Evolutionary conservation across 495 filamentous ascomycete genomes (phyloP).

Genomic region (Aspergillus baeticus): DNA sequence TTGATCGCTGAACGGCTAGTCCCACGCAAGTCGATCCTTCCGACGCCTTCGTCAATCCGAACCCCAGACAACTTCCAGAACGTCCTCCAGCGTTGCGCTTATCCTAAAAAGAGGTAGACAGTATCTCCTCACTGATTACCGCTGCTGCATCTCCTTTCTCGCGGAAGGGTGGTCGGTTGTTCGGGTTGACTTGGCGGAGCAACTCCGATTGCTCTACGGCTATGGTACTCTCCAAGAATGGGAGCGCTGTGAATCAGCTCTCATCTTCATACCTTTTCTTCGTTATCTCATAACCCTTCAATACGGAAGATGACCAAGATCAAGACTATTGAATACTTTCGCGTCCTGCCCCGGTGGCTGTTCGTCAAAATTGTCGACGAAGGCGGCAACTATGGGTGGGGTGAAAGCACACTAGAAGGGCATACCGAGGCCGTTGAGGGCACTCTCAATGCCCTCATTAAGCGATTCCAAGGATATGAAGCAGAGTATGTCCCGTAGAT

Average conservation of each 20-base stretch:
- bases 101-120: background rate
- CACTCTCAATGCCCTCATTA: slow-evolving; percentile 64
- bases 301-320: slow-evolving; percentile 61
- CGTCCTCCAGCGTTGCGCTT: background rate
- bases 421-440: slow-evolving; percentile 77
- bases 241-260: background rate
- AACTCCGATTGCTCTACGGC: slow-evolving; percentile 9
- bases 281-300: background rate
- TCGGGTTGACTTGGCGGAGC: slow-evolving; percentile 13
- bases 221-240: background rate
- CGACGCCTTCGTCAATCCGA: background rate
- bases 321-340: slow-evolving; percentile 69
- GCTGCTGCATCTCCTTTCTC: background rate
- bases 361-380: slow-evolving; percentile 76
- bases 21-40: background rate
- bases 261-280: background rate
- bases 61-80: background rate
- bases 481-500: slow-evolving; percentile 56
- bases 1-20: background rate
- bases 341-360: slow-evolving; percentile 72
- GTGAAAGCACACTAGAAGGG: slow-evolving; percentile 74
- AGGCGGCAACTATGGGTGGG: slow-evolving; percentile 67
- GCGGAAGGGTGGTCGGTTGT: slow-evolving; percentile 8
- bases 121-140: background rate
- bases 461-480: slow-evolving; percentile 64